A percentile compares a stretch with the other conserved stretches of the same genome.
phyloP scores from a whole-genome alignment of 2,329 filamentous ascomycete species.

The Cercospora citrullina region DNA sequence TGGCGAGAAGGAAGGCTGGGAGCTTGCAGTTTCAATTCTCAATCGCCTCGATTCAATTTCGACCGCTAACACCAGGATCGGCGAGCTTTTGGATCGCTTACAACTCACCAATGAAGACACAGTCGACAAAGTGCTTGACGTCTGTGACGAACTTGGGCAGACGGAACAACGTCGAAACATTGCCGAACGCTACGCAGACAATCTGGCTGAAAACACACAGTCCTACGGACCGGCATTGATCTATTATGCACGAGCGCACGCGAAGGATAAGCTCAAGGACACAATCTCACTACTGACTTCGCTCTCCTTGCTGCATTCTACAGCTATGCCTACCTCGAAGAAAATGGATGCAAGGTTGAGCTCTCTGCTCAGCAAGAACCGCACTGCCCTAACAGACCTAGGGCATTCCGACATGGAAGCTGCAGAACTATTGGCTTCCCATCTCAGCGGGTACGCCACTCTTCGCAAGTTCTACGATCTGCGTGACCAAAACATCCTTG shows the following conservation, averaged over 20 bases:
- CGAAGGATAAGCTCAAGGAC: conserved; percentile 74
- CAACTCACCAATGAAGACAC: conserved; percentile 67
- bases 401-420: conserved; percentile 76
- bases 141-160: conserved; percentile 78
- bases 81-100: conserved; percentile 71
- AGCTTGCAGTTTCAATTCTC: conserved; percentile 79
- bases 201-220: conserved; percentile 66
- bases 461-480: conserved; percentile 86
- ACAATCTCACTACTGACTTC: conserved; percentile 85
- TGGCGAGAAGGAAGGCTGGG: conserved; percentile 68
- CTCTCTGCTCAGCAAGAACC: conserved; percentile 69
- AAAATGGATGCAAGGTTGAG: conserved; percentile 74
- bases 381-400: conserved; percentile 68
- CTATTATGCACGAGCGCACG: conserved; percentile 86
- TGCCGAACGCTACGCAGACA: conserved; percentile 83
- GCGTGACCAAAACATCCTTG: conserved; percentile 65
- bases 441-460: conserved; percentile 89
- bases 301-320: conserved; percentile 81
- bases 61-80: conserved; percentile 71
- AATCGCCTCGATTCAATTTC: conserved; percentile 74
- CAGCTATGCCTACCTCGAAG: conserved; percentile 68
- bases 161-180: conserved; percentile 75
- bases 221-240: conserved; percentile 79
- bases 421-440: conserved; percentile 77
- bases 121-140: conserved; percentile 77